Base-by-base conservation (phyloP, 441 rosid genomes). In the Pelargonium fulgidum region DNA sequence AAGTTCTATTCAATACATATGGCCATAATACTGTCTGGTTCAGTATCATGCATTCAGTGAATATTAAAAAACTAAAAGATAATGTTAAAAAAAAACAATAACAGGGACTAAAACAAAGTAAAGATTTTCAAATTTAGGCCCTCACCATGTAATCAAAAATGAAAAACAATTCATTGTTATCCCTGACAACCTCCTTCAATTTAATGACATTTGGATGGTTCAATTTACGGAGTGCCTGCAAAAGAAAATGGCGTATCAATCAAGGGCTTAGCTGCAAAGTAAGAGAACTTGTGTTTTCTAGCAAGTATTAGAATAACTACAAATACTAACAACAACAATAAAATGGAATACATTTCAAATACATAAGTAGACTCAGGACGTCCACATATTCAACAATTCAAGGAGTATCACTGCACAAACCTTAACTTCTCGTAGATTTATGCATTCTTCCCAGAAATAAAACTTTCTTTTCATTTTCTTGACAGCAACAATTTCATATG, bases 381-480 rank as follows among this genome's bases (percentile, higher is more conserved):
- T 56, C 24, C 24, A 56, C 10, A 56, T 1, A 67, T 64, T 12
- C 62, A n/a, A 64, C 44, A 2, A 62, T 16, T 64, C 10, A 56
- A 70, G 42, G 20, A 64, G 50, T 61, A 16, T 8, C 59, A 20
- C 11, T 29, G 11, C n/a, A 36, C 75, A 44, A 70, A 93, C 98
- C 91, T 93, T 93, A 50, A 93, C 93, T 88, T 93, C 98, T 80
- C 94, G 79, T 70, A 93, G 81, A 74, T 88, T 91, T 82, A 86
- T 81, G 77, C 94, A 93, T 47, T 93, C 97, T 78, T 89, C 97
- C 98, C 98, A 93, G 71, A 81, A 86, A 72, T 87, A 89, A 78
- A 89, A 93, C 69, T 89, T 91, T 70, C 96, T 85, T 81, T 93
- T 93, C 98, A 93, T 93, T 83, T 82, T 91, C 84, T 93, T 93